Percentiles rank a stretch among this genome's conserved stretches.
phyloP scores from a whole-genome alignment of 2,329 filamentous ascomycete species.

The Pyricularia grisea region DNA sequence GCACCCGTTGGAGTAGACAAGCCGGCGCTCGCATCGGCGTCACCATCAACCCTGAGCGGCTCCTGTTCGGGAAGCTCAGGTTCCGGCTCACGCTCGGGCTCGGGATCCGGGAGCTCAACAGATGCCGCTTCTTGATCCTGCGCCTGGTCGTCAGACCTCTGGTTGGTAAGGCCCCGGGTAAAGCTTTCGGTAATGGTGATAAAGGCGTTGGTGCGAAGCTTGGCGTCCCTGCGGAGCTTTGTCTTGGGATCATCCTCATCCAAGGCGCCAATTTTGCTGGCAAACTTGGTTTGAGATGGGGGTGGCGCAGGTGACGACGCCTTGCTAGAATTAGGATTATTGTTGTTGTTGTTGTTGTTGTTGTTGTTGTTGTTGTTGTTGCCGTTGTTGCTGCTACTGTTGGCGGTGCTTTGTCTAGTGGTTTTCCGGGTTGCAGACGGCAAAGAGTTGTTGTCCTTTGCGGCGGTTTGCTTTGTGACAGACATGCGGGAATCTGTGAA shows the following conservation, averaged over 20 bases:
- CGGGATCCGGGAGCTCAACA: neutral
- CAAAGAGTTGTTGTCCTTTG: neutral
- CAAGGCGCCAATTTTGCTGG: conserved; percentile 15
- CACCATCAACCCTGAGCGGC: neutral
- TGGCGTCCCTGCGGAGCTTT: conserved; percentile 18
- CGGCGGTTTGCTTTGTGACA: neutral
- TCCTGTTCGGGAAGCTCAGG: conserved; percentile 4
- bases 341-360: conserved; percentile 2
- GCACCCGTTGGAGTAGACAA: neutral
- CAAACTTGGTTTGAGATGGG: conserved; percentile 9
- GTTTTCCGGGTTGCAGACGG: neutral
- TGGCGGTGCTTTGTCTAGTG: conserved; percentile 1
- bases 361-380: too few relatives aligned
- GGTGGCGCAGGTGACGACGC: neutral
- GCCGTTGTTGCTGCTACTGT: conserved; percentile 5
- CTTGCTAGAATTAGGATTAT: conserved; percentile 2
- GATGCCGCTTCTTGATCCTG: neutral
- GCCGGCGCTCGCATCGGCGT: neutral
- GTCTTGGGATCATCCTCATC: conserved; percentile 16
- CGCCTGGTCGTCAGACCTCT: neutral
- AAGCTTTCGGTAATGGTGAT: conserved; percentile 26
- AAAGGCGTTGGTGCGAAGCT: conserved; percentile 24
- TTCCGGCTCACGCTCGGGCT: neutral
- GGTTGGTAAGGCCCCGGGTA: conserved; percentile 13
- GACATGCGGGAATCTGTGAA: conserved; percentile 2